A percentile compares a stretch with the other conserved stretches of the same genome.
These are phyloP conservation scores for Fomitopsis betulina DNA, from an alignment of 1,284 basidiomycete species.

Conservation along the genomic window DNA sequence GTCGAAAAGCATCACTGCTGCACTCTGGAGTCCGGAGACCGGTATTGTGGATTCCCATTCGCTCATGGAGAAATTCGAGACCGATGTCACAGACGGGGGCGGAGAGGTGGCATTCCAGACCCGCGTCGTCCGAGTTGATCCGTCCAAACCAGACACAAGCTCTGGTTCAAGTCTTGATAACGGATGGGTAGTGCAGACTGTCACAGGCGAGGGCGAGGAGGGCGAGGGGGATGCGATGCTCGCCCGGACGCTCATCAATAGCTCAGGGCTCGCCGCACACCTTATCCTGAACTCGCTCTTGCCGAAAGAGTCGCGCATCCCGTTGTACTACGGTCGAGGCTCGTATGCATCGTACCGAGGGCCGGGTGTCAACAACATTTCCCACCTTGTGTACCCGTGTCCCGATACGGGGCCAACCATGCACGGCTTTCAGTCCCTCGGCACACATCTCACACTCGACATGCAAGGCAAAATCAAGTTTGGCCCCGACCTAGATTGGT, in stretches of 20 bases:
- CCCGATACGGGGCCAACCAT: slow-evolving; percentile 54
- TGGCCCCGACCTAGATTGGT: slow-evolving; percentile 92
- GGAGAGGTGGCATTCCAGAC: slow-evolving; percentile 83
- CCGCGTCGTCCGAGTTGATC: slow-evolving; percentile 85
- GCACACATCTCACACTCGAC: slow-evolving; percentile 90
- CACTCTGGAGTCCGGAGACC: slow-evolving; percentile 82
- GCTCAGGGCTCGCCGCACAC: slow-evolving; percentile 78
- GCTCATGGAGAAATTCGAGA: slow-evolving; percentile 76
- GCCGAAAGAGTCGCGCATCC: slow-evolving; percentile 47
- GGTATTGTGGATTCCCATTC: slow-evolving; percentile 90
- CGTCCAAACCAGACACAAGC: slow-evolving; percentile 24
- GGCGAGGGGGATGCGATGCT: slow-evolving; percentile 67
- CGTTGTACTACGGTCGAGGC: slow-evolving; percentile 76
- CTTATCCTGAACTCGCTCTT: slow-evolving; percentile 72
- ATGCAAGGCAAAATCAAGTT: slow-evolving; percentile 86
- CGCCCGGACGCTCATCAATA: slow-evolving; percentile 84
- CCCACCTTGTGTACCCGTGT: slow-evolving; percentile 86
- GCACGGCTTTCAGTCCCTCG: slow-evolving; percentile 74
- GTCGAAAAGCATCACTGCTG: slow-evolving; percentile 62
- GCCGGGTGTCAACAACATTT: slow-evolving; percentile 61
- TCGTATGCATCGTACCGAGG: slow-evolving; percentile 88
- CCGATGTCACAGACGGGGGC: slow-evolving; percentile 68
- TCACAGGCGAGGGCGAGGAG: slow-evolving; percentile 41
- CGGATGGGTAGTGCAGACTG: slow-evolving; percentile 73
- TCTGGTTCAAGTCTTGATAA: slow-evolving; percentile 13